Base-by-base conservation (phyloP, 2,329 filamentous ascomycete species). In the Fusarium beomiforme region DNA sequence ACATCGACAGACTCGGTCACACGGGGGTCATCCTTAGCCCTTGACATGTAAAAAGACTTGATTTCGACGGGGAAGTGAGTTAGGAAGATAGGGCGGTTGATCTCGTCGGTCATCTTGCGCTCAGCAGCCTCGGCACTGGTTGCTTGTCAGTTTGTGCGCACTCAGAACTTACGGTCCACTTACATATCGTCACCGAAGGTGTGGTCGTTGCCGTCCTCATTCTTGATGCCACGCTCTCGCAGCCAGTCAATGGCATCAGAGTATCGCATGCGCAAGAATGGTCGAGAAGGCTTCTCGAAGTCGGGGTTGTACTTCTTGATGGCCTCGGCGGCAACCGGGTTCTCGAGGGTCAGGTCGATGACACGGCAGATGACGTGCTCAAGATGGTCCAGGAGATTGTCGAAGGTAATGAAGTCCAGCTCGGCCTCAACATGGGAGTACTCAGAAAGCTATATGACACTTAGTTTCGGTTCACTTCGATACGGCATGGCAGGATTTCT, bases 31-130 rank as follows among this genome's bases (percentile, higher is more conserved):
- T 88, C 83, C 44, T 87, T 85, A 76, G 95, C 96, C 83, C 92
- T 95, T 83, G 95, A 92, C 96, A 99, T 99, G 88, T 99, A 99
- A 82, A 99, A 99, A 3, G 96, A 93, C 87, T 99, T 99, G 87
- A 99, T 97, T 84, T 95, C 94, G 65, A 91, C 91, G 23, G 96
- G 96, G 89, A 99, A 99, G 84, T 98, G 95, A 5, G 95, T 98
- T 43, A 98, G 88, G 86, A 98, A 93, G 82, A 99, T 97, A 69
- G 96, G 96, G 59, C 90, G 86, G 90, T 97, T 96, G 86, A 99
- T 97, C 75, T 92, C 92, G 81, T 99, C 96, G 3, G 95, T 98
- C 96, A 99, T 99, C 80, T 87, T 90, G 76, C 96, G 92, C 88
- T 99, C 96, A 16, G 96, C 96, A 16, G 96, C 96, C 83, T 98